A percentile compares a stretch with the other conserved stretches of the same genome.
phyloP scores from a whole-genome alignment of 2,329 filamentous ascomycete genomes.

The Salinomyces thailandicus region DNA sequence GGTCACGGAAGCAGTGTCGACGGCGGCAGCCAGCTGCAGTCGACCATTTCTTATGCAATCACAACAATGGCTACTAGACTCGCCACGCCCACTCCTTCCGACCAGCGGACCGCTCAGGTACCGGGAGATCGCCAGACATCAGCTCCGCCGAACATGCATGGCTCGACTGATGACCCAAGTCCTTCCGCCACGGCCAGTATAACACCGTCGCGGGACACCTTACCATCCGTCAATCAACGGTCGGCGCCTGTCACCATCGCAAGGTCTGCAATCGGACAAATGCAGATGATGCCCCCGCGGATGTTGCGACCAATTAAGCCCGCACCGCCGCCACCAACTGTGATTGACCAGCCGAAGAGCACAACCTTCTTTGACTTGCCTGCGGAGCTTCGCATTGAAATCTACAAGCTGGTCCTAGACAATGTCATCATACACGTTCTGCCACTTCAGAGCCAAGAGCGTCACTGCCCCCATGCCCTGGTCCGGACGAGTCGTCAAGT shows the following conservation, averaged over 20 bases:
- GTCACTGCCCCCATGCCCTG: constrained; percentile 17
- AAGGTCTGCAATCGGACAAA: neutral
- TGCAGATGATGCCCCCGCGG: neutral
- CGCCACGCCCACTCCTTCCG: too few species aligned
- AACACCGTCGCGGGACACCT: too few species aligned
- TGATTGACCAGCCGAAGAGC: neutral
- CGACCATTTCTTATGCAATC: too few species aligned
- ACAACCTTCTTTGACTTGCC: constrained; percentile 22
- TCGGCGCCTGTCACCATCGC: neutral
- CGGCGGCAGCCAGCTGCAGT: too few species aligned
- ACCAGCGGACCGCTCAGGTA: too few species aligned
- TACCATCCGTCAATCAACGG: too few species aligned
- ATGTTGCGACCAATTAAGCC: neutral
- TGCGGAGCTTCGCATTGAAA: constrained; percentile 23
- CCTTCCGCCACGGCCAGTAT: too few species aligned
- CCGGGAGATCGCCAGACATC: too few species aligned
- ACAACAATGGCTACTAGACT: too few species aligned
- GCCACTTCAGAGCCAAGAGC: constrained; percentile 10
- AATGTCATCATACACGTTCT: constrained; percentile 23
- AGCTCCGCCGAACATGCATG: too few species aligned
- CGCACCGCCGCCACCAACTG: neutral
- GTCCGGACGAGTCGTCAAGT: constrained; percentile 19
- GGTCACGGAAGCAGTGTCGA: too few species aligned
- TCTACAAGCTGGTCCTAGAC: constrained; percentile 23
- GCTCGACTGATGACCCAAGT: too few species aligned